phyloP scores from a whole-genome alignment of 1,284 basidiomycete species.

The Boletellus dicymbophilus region DNA sequence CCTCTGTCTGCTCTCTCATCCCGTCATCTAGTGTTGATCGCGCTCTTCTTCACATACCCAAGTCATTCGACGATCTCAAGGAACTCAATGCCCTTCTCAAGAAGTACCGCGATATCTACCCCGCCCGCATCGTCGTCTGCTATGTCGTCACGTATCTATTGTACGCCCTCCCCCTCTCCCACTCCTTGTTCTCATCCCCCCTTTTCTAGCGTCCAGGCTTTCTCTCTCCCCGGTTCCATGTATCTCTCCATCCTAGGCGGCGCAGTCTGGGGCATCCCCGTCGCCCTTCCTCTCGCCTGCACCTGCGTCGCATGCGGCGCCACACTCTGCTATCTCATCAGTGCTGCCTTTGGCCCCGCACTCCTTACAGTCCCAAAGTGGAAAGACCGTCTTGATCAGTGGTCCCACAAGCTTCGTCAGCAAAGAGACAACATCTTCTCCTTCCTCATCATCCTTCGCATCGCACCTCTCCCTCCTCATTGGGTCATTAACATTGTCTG shows the following conservation, averaged over 20 bases:
- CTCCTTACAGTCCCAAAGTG: slow-evolving; percentile 85
- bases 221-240: slow-evolving; percentile 97
- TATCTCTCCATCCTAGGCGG: slow-evolving; percentile 97
- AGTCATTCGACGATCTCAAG: slow-evolving; percentile 82
- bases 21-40: slow-evolving; percentile 62
- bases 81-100: slow-evolving; percentile 81
- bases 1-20: neutral
- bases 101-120: slow-evolving; percentile 87
- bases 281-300: slow-evolving; percentile 90
- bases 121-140: slow-evolving; percentile 78
- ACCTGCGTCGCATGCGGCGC: slow-evolving; percentile 91
- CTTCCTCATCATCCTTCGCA: slow-evolving; percentile 91
- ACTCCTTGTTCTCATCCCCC: slow-evolving; percentile 16
- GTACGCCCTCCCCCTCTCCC: slow-evolving; percentile 45
- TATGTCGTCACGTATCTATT: slow-evolving; percentile 91
- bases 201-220: slow-evolving; percentile 82
- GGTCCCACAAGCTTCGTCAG: slow-evolving; percentile 71
- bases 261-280: slow-evolving; percentile 92
- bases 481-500: slow-evolving; percentile 95
- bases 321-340: slow-evolving; percentile 91
- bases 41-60: slow-evolving; percentile 74
- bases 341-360: slow-evolving; percentile 87
- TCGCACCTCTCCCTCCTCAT: slow-evolving; percentile 95
- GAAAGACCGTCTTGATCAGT: slow-evolving; percentile 78
- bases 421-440: slow-evolving; percentile 83